Conservation (phyloP, 2,329 filamentous ascomycete species). For the Teratosphaeria zuluensis region DNA sequence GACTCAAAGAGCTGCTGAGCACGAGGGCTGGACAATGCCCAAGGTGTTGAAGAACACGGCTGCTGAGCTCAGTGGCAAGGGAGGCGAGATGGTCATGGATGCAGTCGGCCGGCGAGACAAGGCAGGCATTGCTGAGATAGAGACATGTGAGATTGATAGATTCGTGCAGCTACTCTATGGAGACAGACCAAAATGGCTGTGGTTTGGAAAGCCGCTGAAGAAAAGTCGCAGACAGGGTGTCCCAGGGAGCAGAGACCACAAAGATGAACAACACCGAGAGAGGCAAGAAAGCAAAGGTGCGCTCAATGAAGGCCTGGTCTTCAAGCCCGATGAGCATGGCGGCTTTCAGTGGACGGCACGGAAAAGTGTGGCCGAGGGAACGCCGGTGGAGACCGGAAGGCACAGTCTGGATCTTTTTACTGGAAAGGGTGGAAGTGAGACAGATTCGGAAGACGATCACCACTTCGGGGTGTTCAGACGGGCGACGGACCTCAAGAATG, state of each 20-base stretch:
- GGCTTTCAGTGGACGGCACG: slow-evolving; percentile 38
- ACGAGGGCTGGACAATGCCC: slow-evolving; percentile 85
- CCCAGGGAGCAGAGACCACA: not conserved
- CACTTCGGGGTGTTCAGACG: slow-evolving; percentile 57
- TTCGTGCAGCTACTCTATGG: slow-evolving; percentile 72
- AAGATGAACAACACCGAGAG: slow-evolving; percentile 1
- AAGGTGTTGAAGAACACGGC: slow-evolving; percentile 92
- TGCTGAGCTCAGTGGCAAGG: slow-evolving; percentile 84
- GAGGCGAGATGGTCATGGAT: slow-evolving; percentile 90
- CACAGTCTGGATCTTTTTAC: not conserved
- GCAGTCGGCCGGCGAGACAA: slow-evolving; percentile 79
- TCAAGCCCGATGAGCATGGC: slow-evolving; percentile 49
- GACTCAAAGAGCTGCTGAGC: slow-evolving; percentile 83
- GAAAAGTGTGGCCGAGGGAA: slow-evolving; percentile 44
- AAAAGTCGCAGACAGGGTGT: slow-evolving; percentile 20
- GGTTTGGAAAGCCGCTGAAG: slow-evolving; percentile 81
- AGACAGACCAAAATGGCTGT: slow-evolving; percentile 84
- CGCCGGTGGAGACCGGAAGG: not conserved
- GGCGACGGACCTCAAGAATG: slow-evolving; percentile 67
- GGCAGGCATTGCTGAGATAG: slow-evolving; percentile 81
- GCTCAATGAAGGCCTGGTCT: slow-evolving; percentile 27
- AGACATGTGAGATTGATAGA: slow-evolving; percentile 79
- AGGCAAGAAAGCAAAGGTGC: not conserved
- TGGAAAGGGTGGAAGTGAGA: slow-evolving; percentile 6
- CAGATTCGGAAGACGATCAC: slow-evolving; percentile 23